A percentile compares a stretch with the other conserved stretches of the same genome.
phyloP scores from a whole-genome alignment of 495 filamentous ascomycete genomes.

The Jackrogersella minutella region DNA sequence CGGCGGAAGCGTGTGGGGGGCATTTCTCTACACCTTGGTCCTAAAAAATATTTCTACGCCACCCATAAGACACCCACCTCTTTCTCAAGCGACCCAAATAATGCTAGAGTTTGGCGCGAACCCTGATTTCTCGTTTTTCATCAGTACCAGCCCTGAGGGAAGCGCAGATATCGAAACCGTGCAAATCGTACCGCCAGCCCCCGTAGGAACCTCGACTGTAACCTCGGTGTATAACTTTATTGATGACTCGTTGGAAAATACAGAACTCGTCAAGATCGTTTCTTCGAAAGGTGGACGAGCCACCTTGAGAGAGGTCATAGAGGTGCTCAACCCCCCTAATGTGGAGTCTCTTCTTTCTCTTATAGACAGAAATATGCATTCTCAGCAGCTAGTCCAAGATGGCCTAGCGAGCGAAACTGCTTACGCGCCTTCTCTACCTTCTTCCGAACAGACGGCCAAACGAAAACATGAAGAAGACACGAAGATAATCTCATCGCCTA shows the following conservation, averaged over 20 bases:
- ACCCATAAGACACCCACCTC: neutral
- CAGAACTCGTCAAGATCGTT: neutral
- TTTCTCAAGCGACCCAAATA: neutral
- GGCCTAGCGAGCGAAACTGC: no score
- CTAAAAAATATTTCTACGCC: neutral
- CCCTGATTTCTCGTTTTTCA: neutral
- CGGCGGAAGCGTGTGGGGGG: neutral
- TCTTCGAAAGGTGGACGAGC: neutral
- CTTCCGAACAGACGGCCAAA: neutral
- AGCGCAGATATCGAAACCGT: neutral
- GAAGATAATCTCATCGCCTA: no score
- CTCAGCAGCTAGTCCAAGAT: neutral
- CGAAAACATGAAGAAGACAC: no score
- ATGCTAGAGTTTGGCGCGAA: neutral
- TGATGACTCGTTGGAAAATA: neutral
- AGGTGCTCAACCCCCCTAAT: neutral
- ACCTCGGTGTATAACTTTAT: neutral
- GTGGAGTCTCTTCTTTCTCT: neutral
- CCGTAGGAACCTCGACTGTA: neutral
- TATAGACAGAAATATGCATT: slow-evolving; percentile 1
- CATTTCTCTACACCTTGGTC: neutral
- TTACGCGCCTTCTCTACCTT: neutral
- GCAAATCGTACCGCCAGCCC: neutral
- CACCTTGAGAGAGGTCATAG: neutral
- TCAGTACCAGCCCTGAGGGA: neutral